These are phyloP conservation scores for Nelumbo lutea DNA, from an alignment of 164 flowering plant genomes.

Conservation along the genomic window DNA sequence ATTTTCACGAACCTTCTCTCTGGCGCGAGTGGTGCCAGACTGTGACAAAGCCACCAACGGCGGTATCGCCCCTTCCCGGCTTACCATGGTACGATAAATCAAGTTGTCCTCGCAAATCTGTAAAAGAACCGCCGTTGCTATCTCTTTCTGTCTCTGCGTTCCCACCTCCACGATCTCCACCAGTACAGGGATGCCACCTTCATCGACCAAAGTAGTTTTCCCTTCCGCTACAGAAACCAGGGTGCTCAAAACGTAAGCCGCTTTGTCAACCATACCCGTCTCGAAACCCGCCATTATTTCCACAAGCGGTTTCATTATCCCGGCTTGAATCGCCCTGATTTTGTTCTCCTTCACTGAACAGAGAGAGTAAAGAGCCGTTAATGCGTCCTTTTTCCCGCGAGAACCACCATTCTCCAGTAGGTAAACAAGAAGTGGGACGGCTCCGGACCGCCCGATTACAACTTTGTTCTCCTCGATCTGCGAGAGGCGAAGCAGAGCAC, in stretches of 20 bases:
- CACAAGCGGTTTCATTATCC: slow-evolving; percentile 67
- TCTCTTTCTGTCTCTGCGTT: slow-evolving; percentile 73
- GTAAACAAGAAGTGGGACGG: slow-evolving; percentile 61
- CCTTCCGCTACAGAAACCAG: slow-evolving; percentile 53
- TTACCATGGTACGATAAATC: slow-evolving; percentile 59
- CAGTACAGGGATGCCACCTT: slow-evolving; percentile 86
- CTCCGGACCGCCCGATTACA: slow-evolving; percentile 81
- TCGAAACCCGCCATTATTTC: slow-evolving; percentile 83
- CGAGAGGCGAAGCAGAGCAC: slow-evolving; percentile 75
- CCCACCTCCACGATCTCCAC: slow-evolving; percentile 88
- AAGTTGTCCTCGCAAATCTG: slow-evolving; percentile 64
- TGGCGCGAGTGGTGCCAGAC: slow-evolving; percentile 65
- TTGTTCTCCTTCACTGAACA: slow-evolving; percentile 75
- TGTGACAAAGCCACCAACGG: slow-evolving; percentile 79
- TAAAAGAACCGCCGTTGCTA: slow-evolving; percentile 51
- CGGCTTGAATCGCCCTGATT: slow-evolving; percentile 56
- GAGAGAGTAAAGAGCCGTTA: slow-evolving; percentile 67
- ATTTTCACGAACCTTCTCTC: slow-evolving; percentile 56
- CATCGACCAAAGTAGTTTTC: slow-evolving; percentile 57
- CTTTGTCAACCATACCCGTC: slow-evolving; percentile 84
- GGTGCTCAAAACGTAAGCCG: slow-evolving; percentile 58
- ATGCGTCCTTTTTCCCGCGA: slow-evolving; percentile 86
- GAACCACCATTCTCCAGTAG: slow-evolving; percentile 53
- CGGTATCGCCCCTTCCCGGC: slow-evolving; percentile 93
- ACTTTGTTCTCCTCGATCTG: slow-evolving; percentile 58